Evolutionary conservation across 169 alveolate species (phyloP), one percentile per base, ranked within the genome.

Genomic region (Cryptosporidium viatorum): DNA sequence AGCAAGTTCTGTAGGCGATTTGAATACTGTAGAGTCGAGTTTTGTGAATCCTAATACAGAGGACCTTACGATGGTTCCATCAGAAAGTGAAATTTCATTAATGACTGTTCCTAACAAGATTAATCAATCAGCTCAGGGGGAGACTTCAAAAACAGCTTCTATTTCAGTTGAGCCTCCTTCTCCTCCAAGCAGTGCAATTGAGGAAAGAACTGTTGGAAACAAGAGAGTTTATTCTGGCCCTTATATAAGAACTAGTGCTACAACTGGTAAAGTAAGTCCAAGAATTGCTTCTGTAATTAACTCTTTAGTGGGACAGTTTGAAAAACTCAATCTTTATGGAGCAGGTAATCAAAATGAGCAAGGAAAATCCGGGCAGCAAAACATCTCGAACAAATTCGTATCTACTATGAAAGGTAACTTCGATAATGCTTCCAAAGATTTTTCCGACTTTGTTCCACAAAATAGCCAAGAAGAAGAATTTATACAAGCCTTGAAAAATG

Each of bases 241-340:
- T 16, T 80, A 80, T 59, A n/a, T 80, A 8, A 59, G 62, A 23
- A 80, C 89, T 23, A 65, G 55, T 21, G 89, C 80, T 12, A 65
- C 89, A 26, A 16, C 75, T 9, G 89, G 89, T 0, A 80, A 80
- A 37, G 89, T 80, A 5, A 80, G 89, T 29, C 89, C 89, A 18
- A 80, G 75, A 62, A 62, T 80, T 35, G 89, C 89, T n/a, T 65
- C 89, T 45, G 73, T 80, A 12, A 80, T 80, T 62, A 52, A 80
- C 23, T 26, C 80, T 12, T 39, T 80, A 16, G 52, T 62, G 26
- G 75, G 75, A 4, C 89, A 80, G n/a, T 62, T 80, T 59, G 89
- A 80, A 21, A 80, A 41, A 33, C 29, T 59, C 39, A 73, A 73
- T 51, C 51, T 73, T 12, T 73, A 73, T 58, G 89, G 89, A 16